These are phyloP conservation scores for Xerocomellus chrysenteron DNA, from an alignment of 768 basidiomycete genomes.

Conservation along the genomic window DNA sequence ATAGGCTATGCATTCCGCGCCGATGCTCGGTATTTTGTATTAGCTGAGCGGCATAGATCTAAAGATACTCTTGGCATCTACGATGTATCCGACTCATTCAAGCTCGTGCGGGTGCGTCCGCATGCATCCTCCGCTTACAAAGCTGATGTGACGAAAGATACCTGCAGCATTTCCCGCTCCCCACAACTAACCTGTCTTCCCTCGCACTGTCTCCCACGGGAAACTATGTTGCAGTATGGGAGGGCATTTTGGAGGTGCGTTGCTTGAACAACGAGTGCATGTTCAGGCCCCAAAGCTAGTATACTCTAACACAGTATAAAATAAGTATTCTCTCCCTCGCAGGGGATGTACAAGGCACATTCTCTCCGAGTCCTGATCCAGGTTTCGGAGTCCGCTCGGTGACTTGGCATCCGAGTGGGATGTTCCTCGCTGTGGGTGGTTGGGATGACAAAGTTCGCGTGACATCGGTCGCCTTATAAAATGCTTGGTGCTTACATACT, in stretches of 20 bases:
- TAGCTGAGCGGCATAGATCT: conserved; percentile 88
- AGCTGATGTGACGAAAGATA: conserved; percentile 19
- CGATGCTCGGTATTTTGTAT: conserved; percentile 80
- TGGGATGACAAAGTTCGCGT: conserved; percentile 81
- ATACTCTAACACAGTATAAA: conserved; percentile 58
- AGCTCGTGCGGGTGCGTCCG: conserved; percentile 59
- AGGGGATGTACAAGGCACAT: conserved; percentile 63
- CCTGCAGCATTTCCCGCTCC: conserved; percentile 76
- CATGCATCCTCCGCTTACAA: conserved; percentile 3
- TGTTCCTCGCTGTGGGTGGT: conserved; percentile 78
- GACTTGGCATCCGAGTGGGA: conserved; percentile 84
- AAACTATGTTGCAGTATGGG: conserved; percentile 77
- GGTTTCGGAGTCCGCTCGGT: conserved; percentile 79
- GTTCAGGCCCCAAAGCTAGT: neutral
- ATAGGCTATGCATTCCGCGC: conserved; percentile 75
- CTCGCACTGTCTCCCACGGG: conserved; percentile 76
- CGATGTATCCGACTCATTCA: conserved; percentile 67
- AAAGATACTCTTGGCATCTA: conserved; percentile 88
- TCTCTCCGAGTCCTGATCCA: conserved; percentile 72
- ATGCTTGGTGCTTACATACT: neutral
- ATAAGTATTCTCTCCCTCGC: conserved; percentile 66
- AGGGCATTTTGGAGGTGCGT: conserved; percentile 76
- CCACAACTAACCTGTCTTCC: conserved; percentile 70
- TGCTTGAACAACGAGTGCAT: neutral
- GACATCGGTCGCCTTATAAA: neutral